Evolutionary conservation across 1,284 basidiomycete species (phyloP).

Genomic region (Limonomyces culmigenus): DNA sequence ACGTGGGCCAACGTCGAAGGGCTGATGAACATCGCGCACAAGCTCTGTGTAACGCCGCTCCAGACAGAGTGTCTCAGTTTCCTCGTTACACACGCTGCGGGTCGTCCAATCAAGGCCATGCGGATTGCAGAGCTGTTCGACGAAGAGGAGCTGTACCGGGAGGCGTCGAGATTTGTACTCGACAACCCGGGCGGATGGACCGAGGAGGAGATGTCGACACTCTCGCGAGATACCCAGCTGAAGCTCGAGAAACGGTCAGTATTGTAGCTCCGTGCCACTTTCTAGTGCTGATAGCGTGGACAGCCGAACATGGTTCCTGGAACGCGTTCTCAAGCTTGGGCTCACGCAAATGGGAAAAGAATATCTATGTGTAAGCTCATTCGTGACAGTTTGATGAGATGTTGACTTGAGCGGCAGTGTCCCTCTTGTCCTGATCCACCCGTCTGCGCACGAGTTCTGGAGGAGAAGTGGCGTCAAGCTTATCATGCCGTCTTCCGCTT

Average conservation of each 20-base stretch:
- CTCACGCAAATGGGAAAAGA: conserved; percentile 77
- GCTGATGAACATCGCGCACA: conserved; percentile 74
- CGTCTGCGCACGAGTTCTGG: conserved; percentile 71
- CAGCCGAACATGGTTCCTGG: conserved; percentile 85
- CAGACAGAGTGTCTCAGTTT: conserved; percentile 73
- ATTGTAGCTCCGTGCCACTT: background rate
- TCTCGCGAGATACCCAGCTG: conserved; percentile 65
- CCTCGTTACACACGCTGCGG: conserved; percentile 80
- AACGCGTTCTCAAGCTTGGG: conserved; percentile 83
- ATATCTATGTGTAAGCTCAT: conserved; percentile 61
- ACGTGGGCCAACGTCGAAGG: conserved; percentile 88
- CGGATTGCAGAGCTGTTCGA: conserved; percentile 76
- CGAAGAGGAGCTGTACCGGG: conserved; percentile 78
- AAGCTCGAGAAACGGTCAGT: conserved; percentile 74
- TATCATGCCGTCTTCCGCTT: conserved; percentile 80
- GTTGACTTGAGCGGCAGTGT: conserved; percentile 29
- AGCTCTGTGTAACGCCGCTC: conserved; percentile 68
- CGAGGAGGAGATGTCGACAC: conserved; percentile 63
- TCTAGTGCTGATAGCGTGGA: background rate
- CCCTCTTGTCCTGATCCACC: conserved; percentile 68
- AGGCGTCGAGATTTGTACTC: conserved; percentile 77
- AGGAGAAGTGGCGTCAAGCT: conserved; percentile 86
- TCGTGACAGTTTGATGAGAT: background rate
- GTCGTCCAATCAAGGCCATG: conserved; percentile 80
- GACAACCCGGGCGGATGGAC: conserved; percentile 80